phyloP scores from a whole-genome alignment of 2,329 filamentous ascomycete species.

The Cercospora zeina region DNA sequence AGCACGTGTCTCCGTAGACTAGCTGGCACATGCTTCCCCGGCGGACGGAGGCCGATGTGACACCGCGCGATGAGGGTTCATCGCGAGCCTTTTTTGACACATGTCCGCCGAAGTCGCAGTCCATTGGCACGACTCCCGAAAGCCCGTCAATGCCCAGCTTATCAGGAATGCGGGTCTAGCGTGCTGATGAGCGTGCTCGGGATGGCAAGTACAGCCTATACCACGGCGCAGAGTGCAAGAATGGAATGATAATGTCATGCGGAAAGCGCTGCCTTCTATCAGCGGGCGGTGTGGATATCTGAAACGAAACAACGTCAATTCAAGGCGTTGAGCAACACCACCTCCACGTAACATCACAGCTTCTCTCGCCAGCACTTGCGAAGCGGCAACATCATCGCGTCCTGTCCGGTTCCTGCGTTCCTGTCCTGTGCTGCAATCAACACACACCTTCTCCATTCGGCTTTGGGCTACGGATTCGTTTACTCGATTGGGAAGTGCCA shows the following conservation, averaged over 20 bases:
- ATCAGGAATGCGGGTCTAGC: not conserved
- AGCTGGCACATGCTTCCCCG: not conserved
- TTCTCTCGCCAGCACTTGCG: not conserved
- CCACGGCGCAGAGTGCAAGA: slow-evolving; percentile 10
- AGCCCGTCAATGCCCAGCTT: not conserved
- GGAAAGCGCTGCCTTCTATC: slow-evolving; percentile 11
- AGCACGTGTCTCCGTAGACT: not conserved
- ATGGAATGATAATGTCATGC: slow-evolving; percentile 7
- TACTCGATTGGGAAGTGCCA: slow-evolving; percentile 23
- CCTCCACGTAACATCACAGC: not conserved
- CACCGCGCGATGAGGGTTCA: not conserved
- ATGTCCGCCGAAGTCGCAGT: not conserved
- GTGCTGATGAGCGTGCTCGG: not conserved
- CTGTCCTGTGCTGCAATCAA: not conserved
- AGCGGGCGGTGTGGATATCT: slow-evolving; percentile 14
- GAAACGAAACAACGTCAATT: slow-evolving; percentile 17
- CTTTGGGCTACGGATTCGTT: slow-evolving; percentile 20
- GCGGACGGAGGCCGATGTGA: slow-evolving; percentile 5
- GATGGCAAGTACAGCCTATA: slow-evolving; percentile 12
- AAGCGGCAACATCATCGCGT: not conserved
- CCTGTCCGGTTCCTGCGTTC: not conserved
- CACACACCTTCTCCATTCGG: not conserved
- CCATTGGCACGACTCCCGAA: not conserved
- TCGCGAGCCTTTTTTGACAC: not conserved
- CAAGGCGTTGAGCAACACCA: not conserved